Evolutionary conservation across 495 filamentous ascomycete species (phyloP), one percentile per base, ranked within the genome.

Genomic region (Lasiosphaeria ovina): DNA sequence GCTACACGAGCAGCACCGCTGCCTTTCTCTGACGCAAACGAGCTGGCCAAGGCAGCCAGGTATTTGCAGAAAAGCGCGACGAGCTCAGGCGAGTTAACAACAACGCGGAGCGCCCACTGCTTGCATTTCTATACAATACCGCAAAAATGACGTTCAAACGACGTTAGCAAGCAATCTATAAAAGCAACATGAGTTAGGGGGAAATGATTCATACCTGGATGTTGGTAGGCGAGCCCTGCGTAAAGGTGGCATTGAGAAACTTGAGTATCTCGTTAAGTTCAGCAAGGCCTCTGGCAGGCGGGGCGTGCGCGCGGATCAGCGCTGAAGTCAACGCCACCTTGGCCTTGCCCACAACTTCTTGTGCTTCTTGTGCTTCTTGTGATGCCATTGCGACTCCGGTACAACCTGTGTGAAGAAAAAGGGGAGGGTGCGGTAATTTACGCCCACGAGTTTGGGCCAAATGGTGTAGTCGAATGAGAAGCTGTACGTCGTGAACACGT

Each of bases 121-220:
- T 93, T 96, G 81, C 89, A 92, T 77, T 83, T 89, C 92, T 97
- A 82, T 72, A 48, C 48, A 38, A 65, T 32, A 57, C 59, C 55
- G 59, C 59, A 58, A 56, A 16, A 48, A 40, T 72, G 55, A 66
- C 62, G 64, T 24, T 24, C 24, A 24, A 24, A 24, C 24, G 68
- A 65, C 64, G 85, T 85, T 85, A 87, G 84, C 77, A 74, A 77
- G 80, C 73, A 77, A 74, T 77, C 75, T 71, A 73, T 56, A 73
- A 71, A 66, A 74, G 76, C 72, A 83, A 81, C 81, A 72, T 72
- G 68, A 83, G 81, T 74, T 75, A 74, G 77, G 79, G 69, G 69
- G 69, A 76, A 73, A 77, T 77, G 74, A 24, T 24, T 90, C 92
- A 93, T 92, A 97, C 92, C 92, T 97, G 92, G 81, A 97, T 88